These are phyloP conservation scores for Prunus yedoensis DNA, from an alignment of 331 rosid species.

Conservation along the genomic window DNA sequence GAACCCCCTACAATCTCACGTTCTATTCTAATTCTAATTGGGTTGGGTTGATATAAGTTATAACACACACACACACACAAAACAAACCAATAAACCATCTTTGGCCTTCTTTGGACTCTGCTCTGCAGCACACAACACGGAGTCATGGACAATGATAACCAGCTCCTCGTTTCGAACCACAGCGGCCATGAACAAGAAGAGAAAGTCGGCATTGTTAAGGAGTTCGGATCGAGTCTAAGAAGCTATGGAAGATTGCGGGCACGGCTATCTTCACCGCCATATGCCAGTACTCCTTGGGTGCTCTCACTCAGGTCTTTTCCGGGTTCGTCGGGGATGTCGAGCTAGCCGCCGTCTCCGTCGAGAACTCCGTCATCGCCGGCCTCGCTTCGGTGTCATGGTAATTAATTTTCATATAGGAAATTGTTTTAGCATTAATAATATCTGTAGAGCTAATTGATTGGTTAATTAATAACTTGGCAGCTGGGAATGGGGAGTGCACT, in stretches of 20 bases:
- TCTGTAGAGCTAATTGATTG: no score
- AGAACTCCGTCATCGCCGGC: conserved; percentile 65
- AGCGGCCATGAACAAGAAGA: conserved; percentile 28
- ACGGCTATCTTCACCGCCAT: conserved; percentile 55
- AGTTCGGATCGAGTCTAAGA: conserved; percentile 44
- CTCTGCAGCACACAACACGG: no score
- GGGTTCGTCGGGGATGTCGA: conserved; percentile 53
- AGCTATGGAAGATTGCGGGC: conserved; percentile 57
- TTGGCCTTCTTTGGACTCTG: no score
- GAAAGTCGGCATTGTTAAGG: background rate
- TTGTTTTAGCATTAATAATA: no score
- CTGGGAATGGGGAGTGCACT: conserved; percentile 88
- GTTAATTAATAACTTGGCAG: conserved; percentile 19
- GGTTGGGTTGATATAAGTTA: no score
- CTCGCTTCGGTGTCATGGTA: conserved; percentile 73
- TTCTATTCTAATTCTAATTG: no score
- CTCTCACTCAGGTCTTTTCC: conserved; percentile 57
- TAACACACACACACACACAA: no score
- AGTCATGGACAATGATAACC: conserved; percentile 17
- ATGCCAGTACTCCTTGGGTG: conserved; percentile 61
- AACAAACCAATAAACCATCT: no score
- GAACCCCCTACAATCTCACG: no score
- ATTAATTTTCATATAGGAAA: background rate
- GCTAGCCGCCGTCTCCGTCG: conserved; percentile 74
- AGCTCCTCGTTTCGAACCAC: conserved; percentile 29